phyloP scores from a whole-genome alignment of 106 monocot species.

The Apostasia shenzhenica region DNA sequence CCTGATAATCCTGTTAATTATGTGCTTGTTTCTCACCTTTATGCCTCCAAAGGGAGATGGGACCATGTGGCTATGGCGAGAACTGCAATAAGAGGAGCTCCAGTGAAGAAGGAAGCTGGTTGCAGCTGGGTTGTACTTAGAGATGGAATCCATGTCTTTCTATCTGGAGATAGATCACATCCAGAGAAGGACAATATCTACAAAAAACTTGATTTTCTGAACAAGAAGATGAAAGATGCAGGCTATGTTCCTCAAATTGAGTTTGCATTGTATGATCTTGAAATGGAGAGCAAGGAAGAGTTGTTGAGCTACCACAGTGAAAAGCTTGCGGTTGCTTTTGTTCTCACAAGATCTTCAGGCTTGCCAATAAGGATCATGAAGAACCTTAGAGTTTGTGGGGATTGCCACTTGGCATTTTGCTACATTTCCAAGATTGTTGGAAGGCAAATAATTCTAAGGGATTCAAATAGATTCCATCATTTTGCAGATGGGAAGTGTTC shows the following conservation, averaged over 20 bases:
- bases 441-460: constrained; percentile 44
- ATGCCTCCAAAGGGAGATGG: constrained; percentile 69
- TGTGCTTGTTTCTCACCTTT: constrained; percentile 57
- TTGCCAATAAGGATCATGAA: constrained; percentile 76
- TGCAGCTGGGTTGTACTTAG: constrained; percentile 75
- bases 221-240: constrained; percentile 40
- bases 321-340: constrained; percentile 73
- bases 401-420: constrained; percentile 65
- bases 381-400: constrained; percentile 74
- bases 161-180: constrained; percentile 66
- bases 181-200: constrained; percentile 49
- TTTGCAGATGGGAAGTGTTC: constrained; percentile 59
- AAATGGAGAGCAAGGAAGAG: constrained; percentile 67
- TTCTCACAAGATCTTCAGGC: constrained; percentile 44
- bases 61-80: constrained; percentile 49
- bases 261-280: constrained; percentile 63
- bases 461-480: constrained; percentile 65
- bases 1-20: constrained; percentile 88
- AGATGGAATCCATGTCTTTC: constrained; percentile 68
- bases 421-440: constrained; percentile 65
- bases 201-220: constrained; percentile 33
- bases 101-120: constrained; percentile 66
- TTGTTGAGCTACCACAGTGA: constrained; percentile 69
- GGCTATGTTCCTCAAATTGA: constrained; percentile 69
- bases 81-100: constrained; percentile 27